Evolutionary conservation across 2,329 filamentous ascomycete species (phyloP).

Genomic region (Curvularia sp.): DNA sequence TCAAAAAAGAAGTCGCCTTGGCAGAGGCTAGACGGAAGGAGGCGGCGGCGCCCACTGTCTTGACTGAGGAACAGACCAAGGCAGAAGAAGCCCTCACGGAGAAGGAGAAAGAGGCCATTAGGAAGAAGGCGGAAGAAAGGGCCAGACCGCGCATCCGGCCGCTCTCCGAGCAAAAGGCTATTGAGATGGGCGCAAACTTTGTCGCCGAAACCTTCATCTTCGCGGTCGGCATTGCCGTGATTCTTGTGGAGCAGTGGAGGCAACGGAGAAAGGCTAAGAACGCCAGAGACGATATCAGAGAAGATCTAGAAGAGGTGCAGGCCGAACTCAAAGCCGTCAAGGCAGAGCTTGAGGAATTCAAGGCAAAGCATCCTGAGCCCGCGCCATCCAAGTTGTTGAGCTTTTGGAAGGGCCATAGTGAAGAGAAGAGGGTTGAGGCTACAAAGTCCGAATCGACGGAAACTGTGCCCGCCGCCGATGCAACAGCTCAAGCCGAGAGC

Average conservation of each 20-base stretch:
- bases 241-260: constrained; percentile 68
- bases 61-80: constrained; percentile 66
- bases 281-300: constrained; percentile 66
- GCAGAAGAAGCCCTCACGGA: constrained; percentile 62
- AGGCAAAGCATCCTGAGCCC: constrained; percentile 44
- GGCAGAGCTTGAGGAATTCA: constrained; percentile 52
- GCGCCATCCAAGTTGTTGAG: constrained; percentile 38
- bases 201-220: constrained; percentile 73
- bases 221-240: constrained; percentile 66
- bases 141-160: constrained; percentile 65
- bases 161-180: constrained; percentile 71
- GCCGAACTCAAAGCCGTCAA: constrained; percentile 51
- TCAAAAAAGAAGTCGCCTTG: constrained; percentile 62
- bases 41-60: constrained; percentile 64
- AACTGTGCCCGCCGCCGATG: background rate
- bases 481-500: background rate
- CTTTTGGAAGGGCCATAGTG: constrained; percentile 38
- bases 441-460: constrained; percentile 15
- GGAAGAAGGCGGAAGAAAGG: constrained; percentile 52
- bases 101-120: constrained; percentile 58
- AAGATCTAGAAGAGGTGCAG: constrained; percentile 66
- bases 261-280: constrained; percentile 67
- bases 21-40: constrained; percentile 62
- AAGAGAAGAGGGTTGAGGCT: constrained; percentile 28
- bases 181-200: constrained; percentile 73